Percentiles rank a stretch among this genome's conserved stretches.
Evolutionary conservation across 345 rosid genomes (phyloP).

Genomic region (Lumnitzera racemosa): DNA sequence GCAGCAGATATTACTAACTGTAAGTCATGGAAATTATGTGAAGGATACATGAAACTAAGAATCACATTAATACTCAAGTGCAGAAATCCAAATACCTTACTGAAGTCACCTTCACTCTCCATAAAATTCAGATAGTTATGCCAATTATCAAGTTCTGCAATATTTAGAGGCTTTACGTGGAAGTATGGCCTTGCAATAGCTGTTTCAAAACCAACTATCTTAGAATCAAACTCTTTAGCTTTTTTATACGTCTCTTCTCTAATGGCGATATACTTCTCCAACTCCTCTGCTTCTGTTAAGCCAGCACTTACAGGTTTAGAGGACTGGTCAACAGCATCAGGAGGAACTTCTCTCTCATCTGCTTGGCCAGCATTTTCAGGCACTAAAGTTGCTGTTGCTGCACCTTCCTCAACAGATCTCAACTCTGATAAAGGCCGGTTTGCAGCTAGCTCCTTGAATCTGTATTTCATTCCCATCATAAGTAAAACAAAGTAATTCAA

Average conservation of each 20-base stretch:
- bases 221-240: conserved; percentile 93
- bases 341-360: conserved; percentile 50
- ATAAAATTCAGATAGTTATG: conserved; percentile 78
- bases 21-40: conserved; percentile 55
- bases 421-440: conserved; percentile 77
- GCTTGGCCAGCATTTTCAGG: conserved; percentile 37
- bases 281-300: conserved; percentile 77
- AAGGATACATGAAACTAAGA: conserved; percentile 53
- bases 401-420: conserved; percentile 62
- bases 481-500: conserved; percentile 1
- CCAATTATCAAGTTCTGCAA: conserved; percentile 94
- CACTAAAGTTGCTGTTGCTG: conserved; percentile 21
- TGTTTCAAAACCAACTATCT: conserved; percentile 88
- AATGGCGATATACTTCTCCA: conserved; percentile 74
- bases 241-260: conserved; percentile 89
- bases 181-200: conserved; percentile 97
- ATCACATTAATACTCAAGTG: conserved; percentile 27
- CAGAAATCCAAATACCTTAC: conserved; percentile 68
- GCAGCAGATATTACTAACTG: conserved; percentile 97
- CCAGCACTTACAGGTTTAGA: conserved; percentile 59
- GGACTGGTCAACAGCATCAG: conserved; percentile 47
- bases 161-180: conserved; percentile 86
- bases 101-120: conserved; percentile 76
- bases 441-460: conserved; percentile 81
- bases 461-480: conserved; percentile 20